phyloP scores from a whole-genome alignment of 345 rosid species.

The Eucalyptus guilfoylei region DNA sequence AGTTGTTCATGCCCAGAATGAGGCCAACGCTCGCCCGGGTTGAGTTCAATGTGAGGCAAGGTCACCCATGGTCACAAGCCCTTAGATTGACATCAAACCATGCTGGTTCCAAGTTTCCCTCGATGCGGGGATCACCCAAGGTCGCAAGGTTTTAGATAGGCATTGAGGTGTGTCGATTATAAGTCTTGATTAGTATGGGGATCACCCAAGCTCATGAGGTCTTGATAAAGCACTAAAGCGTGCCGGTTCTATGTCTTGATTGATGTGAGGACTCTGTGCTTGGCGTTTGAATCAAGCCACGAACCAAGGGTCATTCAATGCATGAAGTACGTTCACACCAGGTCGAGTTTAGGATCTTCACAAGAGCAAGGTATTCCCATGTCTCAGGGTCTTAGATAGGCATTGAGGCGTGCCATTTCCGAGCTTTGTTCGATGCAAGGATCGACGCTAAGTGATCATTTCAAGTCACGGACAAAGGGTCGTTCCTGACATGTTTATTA shows the following conservation, averaged over 20 bases:
- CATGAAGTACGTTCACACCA: accelerated
- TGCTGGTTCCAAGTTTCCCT: accelerated
- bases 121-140: accelerated
- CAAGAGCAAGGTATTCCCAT: accelerated
- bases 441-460: accelerated
- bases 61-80: accelerated
- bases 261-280: no score
- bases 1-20: accelerated
- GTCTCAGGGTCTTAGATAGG: accelerated
- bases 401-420: accelerated
- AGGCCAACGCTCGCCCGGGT: accelerated
- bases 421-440: accelerated
- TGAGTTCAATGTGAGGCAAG: no score
- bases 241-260: accelerated
- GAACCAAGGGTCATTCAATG: no score
- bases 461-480: no score
- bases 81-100: accelerated
- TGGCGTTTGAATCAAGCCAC: no score
- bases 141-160: accelerated
- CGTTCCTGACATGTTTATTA: no score
- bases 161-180: accelerated
- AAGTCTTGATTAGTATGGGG: no score
- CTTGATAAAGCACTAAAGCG: no score
- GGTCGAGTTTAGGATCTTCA: no score
- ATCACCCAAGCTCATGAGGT: no score